Evolutionary conservation across 1,284 basidiomycete species (phyloP).

Genomic region (Boletus chippewaensis): DNA sequence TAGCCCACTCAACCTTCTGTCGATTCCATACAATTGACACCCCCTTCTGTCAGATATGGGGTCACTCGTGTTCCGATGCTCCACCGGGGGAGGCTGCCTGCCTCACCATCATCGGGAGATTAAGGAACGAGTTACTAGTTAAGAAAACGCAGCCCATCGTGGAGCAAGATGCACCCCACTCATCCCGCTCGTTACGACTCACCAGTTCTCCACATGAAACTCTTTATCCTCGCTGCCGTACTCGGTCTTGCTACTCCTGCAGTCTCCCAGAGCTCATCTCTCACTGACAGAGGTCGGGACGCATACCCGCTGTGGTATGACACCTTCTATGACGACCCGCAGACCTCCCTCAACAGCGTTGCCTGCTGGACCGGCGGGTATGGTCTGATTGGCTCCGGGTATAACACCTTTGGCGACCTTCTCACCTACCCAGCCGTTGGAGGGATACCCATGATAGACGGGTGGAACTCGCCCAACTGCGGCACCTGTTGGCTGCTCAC

Average conservation of each 20-base stretch:
- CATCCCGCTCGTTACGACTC: not conserved
- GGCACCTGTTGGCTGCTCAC: constrained; percentile 26
- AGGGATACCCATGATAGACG: constrained; percentile 31
- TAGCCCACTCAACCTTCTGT: no score
- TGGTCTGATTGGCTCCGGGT: constrained; percentile 37
- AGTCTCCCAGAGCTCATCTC: not conserved
- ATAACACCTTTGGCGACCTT: constrained; percentile 38
- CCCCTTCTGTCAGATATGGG: no score
- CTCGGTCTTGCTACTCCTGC: constrained; percentile 8
- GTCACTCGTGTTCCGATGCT: no score
- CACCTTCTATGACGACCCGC: constrained; percentile 34
- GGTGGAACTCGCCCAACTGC: constrained; percentile 21
- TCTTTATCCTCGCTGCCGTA: not conserved
- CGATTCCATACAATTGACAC: no score
- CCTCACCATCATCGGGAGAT: no score
- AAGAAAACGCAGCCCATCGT: no score
- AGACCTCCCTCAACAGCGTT: constrained; percentile 33
- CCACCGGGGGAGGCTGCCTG: no score
- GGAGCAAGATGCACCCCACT: no score
- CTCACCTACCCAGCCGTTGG: constrained; percentile 48
- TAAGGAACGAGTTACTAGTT: no score
- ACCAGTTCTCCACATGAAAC: constrained; percentile 13
- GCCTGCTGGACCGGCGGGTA: constrained; percentile 44
- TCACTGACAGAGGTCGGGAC: not conserved
- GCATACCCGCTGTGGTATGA: constrained; percentile 12